phyloP scores from a whole-genome alignment of 495 filamentous ascomycete genomes.

The Aspergillus heteromorphus region DNA sequence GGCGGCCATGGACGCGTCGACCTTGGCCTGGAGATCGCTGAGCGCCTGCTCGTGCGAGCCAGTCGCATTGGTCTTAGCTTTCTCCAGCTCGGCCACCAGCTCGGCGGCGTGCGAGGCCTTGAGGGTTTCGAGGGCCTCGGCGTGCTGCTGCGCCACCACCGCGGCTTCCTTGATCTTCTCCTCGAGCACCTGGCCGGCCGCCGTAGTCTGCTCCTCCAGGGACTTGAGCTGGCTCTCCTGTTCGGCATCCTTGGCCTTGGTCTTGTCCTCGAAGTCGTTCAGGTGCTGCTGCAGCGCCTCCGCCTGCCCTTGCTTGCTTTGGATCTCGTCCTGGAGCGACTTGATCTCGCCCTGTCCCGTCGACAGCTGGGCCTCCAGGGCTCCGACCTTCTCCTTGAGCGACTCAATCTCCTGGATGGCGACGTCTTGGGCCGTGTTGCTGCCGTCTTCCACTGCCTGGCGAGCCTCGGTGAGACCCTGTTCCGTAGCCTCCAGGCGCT shows the following conservation, averaged over 20 bases:
- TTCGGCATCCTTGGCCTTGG: conserved; percentile 33
- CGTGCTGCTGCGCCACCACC: conserved; percentile 25
- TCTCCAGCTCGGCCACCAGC: conserved; percentile 31
- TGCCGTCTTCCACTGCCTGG: conserved; percentile 34
- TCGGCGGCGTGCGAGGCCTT: conserved; percentile 29
- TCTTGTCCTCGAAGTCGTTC: conserved; percentile 27
- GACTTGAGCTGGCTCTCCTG: conserved; percentile 28
- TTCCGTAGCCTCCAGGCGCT: conserved; percentile 31
- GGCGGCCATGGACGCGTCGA: conserved; percentile 32
- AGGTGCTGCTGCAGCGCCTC: conserved; percentile 34
- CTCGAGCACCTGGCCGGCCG: conserved; percentile 30
- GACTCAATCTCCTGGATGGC: conserved; percentile 39
- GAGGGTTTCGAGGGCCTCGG: conserved; percentile 26
- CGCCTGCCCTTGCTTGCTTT: conserved; percentile 35
- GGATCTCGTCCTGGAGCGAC: conserved; percentile 36
- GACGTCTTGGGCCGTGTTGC: conserved; percentile 29
- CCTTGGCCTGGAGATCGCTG: conserved; percentile 33
- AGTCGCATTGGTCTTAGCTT: conserved; percentile 22
- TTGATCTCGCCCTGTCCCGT: conserved; percentile 35
- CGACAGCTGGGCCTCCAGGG: conserved; percentile 35
- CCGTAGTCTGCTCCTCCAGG: conserved; percentile 31
- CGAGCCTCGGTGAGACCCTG: conserved; percentile 29
- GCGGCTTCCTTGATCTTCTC: conserved; percentile 26
- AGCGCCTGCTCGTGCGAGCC: conserved; percentile 29
- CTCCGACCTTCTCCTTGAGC: conserved; percentile 35